These are phyloP conservation scores for Ogataea wickerhamii DNA, from an alignment of 805 yeast genomes.

Conservation along the genomic window DNA sequence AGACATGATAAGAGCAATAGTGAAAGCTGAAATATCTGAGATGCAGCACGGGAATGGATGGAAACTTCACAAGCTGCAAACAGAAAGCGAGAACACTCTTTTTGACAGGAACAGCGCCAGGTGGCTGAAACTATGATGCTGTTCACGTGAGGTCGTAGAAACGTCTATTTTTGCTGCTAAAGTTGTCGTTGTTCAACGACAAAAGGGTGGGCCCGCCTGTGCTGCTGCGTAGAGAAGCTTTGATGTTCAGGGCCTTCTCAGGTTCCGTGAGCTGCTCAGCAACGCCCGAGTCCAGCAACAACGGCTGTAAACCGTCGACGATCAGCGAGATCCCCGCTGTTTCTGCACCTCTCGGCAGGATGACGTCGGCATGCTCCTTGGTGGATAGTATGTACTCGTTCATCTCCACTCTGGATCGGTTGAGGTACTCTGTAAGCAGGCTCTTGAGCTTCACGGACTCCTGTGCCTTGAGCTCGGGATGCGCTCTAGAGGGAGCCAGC, in stretches of 20 bases:
- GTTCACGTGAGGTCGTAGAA: conserved; percentile 24
- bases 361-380: conserved; percentile 68
- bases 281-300: conserved; percentile 19
- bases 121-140: background rate
- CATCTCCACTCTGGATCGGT: conserved; percentile 62
- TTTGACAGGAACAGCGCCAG: no score
- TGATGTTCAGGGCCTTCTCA: conserved; percentile 8
- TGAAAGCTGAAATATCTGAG: conserved; percentile 37
- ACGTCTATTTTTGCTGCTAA: conserved; percentile 23
- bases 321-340: conserved; percentile 53
- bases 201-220: conserved; percentile 23
- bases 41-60: no score
- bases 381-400: conserved; percentile 63
- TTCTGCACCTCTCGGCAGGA: conserved; percentile 70
- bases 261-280: conserved; percentile 5
- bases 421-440: conserved; percentile 47
- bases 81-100: no score
- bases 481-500: conserved; percentile 4
- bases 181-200: conserved; percentile 28
- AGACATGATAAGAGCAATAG: conserved; percentile 48
- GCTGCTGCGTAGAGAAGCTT: conserved; percentile 11
- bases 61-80: background rate
- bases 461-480: conserved; percentile 7
- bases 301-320: conserved; percentile 57
- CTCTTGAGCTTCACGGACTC: conserved; percentile 27